A percentile compares a stretch with the other conserved stretches of the same genome.
phyloP scores from a whole-genome alignment of 2,329 filamentous ascomycete genomes.

The Sphaerulina musiva region DNA sequence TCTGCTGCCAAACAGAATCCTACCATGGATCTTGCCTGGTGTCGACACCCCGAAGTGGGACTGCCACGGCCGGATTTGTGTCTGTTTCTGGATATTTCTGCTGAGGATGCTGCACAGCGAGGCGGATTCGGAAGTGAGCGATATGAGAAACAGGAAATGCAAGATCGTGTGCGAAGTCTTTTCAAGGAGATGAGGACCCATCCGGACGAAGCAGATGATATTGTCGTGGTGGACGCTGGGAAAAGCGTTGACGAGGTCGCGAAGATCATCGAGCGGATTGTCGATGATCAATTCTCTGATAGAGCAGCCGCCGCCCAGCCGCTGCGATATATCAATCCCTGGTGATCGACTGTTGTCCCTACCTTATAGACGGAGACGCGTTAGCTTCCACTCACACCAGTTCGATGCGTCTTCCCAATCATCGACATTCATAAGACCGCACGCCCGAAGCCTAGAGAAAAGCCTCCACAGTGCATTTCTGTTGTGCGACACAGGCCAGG shows the following conservation, averaged over 20 bases:
- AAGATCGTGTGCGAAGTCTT: conserved; percentile 66
- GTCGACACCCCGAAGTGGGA: conserved; percentile 74
- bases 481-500: conserved; percentile 50
- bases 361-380: not conserved
- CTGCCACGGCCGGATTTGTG: conserved; percentile 82
- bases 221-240: conserved; percentile 52
- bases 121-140: conserved; percentile 86
- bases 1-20: conserved; percentile 78
- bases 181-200: conserved; percentile 51
- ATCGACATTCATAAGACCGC: conserved; percentile 57
- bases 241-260: conserved; percentile 47
- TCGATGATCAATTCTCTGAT: conserved; percentile 14
- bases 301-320: not conserved
- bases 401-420: conserved; percentile 50
- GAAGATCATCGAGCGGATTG: conserved; percentile 27
- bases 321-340: conserved; percentile 16
- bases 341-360: conserved; percentile 8
- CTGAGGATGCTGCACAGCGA: conserved; percentile 62
- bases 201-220: conserved; percentile 47
- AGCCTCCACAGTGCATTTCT: conserved; percentile 54
- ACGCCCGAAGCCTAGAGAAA: conserved; percentile 51
- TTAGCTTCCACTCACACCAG: conserved; percentile 32
- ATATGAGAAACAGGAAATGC: conserved; percentile 81
- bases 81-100: conserved; percentile 76
- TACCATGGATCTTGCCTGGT: conserved; percentile 67